Evolutionary conservation across 805 yeast species (phyloP).

Genomic region (Blastobotrys peoriensis): DNA sequence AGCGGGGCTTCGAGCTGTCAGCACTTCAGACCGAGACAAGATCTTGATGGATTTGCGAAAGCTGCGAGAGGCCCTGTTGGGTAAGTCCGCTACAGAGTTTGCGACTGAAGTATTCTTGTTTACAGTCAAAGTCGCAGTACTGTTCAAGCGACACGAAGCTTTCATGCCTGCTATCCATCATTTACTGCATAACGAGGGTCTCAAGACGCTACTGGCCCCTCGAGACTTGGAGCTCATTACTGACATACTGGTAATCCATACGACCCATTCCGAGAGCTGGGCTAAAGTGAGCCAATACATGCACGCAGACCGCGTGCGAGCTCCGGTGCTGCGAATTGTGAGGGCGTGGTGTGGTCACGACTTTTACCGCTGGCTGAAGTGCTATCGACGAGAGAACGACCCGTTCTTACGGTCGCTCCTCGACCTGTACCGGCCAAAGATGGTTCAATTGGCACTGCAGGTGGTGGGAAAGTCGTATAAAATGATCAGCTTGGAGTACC

Average conservation of each 20-base stretch:
- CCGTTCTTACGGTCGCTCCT: conserved; percentile 8
- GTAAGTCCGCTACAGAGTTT: conserved; percentile 34
- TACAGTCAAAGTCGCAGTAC: conserved; percentile 42
- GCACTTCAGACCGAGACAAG: no score
- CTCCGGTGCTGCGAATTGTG: conserved; percentile 7
- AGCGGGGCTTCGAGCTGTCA: no score
- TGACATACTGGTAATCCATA: conserved; percentile 40
- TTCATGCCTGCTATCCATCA: conserved; percentile 48
- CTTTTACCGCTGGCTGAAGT: conserved; percentile 12
- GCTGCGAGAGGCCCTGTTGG: conserved; percentile 49
- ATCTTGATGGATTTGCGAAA: conserved; percentile 28
- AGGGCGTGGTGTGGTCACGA: conserved; percentile 11
- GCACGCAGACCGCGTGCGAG: conserved; percentile 7
- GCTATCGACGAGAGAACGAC: conserved; percentile 6
- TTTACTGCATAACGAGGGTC: conserved; percentile 30
- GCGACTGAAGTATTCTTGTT: conserved; percentile 41
- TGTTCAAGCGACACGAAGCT: conserved; percentile 45
- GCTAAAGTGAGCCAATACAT: conserved; percentile 18
- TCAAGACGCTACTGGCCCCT: conserved; percentile 20
- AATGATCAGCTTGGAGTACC: conserved; percentile 1
- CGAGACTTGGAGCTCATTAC: conserved; percentile 38
- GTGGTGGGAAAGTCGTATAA: conserved; percentile 14
- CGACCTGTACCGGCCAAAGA: conserved; percentile 2
- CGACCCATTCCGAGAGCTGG: conserved; percentile 19
- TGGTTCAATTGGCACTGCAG: conserved; percentile 7